Conservation (phyloP, 2,329 filamentous ascomycete genomes). For the Macrophomina tecta region DNA sequence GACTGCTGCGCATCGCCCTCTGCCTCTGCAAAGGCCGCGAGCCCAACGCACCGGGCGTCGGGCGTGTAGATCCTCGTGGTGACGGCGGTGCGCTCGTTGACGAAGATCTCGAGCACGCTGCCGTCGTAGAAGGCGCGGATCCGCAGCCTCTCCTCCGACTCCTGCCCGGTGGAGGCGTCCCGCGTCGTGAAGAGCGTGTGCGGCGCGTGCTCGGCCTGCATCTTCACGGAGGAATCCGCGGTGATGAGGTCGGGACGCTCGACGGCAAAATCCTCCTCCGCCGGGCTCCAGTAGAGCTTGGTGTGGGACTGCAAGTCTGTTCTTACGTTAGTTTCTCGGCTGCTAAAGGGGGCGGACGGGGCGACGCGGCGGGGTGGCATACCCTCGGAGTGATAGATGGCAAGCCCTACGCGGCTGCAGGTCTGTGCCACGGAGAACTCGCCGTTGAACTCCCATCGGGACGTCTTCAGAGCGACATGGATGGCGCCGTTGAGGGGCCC, state of each 20-base stretch:
- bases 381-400: conserved; percentile 35
- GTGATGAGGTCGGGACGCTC: conserved; percentile 44
- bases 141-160: conserved; percentile 36
- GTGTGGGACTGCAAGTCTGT: conserved; percentile 42
- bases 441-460: conserved; percentile 35
- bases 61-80: conserved; percentile 31
- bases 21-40: conserved; percentile 34
- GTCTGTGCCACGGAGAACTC: conserved; percentile 33
- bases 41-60: conserved; percentile 39
- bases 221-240: conserved; percentile 43
- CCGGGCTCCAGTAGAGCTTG: conserved; percentile 47
- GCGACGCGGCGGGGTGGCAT: conserved; percentile 2
- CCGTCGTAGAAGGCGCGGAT: conserved; percentile 51
- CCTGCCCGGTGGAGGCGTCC: conserved; percentile 33
- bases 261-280: conserved; percentile 50
- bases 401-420: conserved; percentile 32
- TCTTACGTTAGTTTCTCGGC: conserved; percentile 6
- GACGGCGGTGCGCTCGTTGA: conserved; percentile 39
- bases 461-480: conserved; percentile 27
- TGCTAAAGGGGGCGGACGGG: background rate
- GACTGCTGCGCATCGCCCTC: conserved; percentile 5
- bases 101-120: conserved; percentile 47
- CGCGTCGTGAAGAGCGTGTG: conserved; percentile 54
- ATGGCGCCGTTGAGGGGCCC: conserved; percentile 2
- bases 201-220: conserved; percentile 39